Evolutionary conservation across 148 eudicot genomes (phyloP), one percentile per base, ranked within the genome.

Genomic region (Rheum nobile): DNA sequence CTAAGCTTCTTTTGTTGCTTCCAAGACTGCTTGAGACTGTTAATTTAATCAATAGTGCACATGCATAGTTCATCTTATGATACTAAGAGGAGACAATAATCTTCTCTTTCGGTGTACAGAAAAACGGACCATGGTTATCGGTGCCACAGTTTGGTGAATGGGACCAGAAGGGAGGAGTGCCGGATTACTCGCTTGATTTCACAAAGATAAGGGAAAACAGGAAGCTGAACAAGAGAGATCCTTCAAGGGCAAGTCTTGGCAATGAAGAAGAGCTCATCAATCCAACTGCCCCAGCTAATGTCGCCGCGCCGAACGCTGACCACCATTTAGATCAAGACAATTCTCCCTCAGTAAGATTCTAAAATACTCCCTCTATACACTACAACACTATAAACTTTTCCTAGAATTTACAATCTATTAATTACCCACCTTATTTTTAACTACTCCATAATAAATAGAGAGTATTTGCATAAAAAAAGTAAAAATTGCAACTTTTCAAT

Each of bases 81-180:
- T n/a, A n/a, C n/a, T n/a, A n/a, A n/a, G n/a, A n/a, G n/a, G n/a
- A n/a, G n/a, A n/a, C n/a, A n/a, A 9, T 54, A 9, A n/a, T 50
- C 55, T 28, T 57, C 16, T 1, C 67, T 63, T 63, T 31, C 8
- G 69, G 67, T 2, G 32, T 76, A 73, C 79, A 93, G 98, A 90
- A 71, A 54, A 85, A 75, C 79, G 79, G 81, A 55, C 79, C 94
- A 34, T 93, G 98, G 98, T 76, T 93, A 84, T 93, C 97, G 29
- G 98, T 93, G 77, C 98, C 98, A 47, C 97, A 93, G 78, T 91
- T 93, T 73, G 98, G 98, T 59, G 98, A 93, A 52, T 93, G 98
- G 98, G 98, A 93, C 34, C 95, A 88, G 77, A 91, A 93, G 84
- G 98, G 95, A 8, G 79, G 59, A 32, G 48, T 89, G 76, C 92